Base-by-base conservation (phyloP, 2,329 filamentous ascomycete genomes). In the Venturia carpophila region DNA sequence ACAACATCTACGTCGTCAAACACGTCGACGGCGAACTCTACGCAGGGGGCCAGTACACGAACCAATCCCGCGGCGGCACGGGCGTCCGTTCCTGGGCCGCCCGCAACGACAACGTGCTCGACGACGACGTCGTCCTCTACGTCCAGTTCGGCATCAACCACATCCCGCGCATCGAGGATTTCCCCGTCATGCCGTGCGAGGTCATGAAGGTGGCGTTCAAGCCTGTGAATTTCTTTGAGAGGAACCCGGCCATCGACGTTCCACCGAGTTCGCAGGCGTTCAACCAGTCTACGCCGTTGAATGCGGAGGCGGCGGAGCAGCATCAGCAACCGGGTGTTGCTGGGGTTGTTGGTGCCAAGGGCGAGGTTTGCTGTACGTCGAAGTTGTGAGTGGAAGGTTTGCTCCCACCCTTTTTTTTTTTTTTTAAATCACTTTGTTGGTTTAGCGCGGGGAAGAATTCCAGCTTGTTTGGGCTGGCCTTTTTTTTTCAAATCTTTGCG, bases 71-170 rank as follows among this genome's bases (percentile, higher is more conserved):
- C 68, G 78, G 82, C 65, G 73, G 80, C 65, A 76, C 75, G 27
- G 75, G 81, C 66, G 81, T 82, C 47, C 73, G 77, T 65, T 72
- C 73, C 52, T 82, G 79, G 77, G 82, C 80, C 0, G 75, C 79
- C 19, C 75, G 81, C n/a, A 78, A 81, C 65, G 82, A 84, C 65
- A 76, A 75, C 60, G 80, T 84, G 62, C 78, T 80, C 65, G 82
- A 85, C 66, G 78, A 80, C 4, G 82, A 86, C 70, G 76, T 85
- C 19, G 83, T 85, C 3, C 75, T 83, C 62, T 86, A 79, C 66
- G 72, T 84, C 21, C 83, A 85, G 69, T 83, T 84, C 41, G 82
- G 82, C 24, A 79, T 85, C 66, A 85, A 83, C 37, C 83, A 85
- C 67, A 77, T 84, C 65, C 79, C 80, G 0, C 73, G 81, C 43